phyloP scores from a whole-genome alignment of 169 alveolate genomes.

The Eimeria falciformis region DNA sequence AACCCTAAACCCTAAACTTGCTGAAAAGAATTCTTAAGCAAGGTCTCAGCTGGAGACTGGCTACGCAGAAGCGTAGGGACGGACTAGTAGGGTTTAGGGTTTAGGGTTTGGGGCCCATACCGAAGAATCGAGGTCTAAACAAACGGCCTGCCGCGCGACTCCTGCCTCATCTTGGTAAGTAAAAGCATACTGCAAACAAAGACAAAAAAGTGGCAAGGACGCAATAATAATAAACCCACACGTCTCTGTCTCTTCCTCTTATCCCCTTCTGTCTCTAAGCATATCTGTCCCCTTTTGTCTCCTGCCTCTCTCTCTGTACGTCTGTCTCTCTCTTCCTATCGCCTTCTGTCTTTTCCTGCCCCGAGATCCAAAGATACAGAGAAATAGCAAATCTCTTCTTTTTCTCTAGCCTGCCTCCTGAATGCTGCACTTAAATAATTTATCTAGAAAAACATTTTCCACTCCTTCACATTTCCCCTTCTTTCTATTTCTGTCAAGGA shows the following conservation, averaged over 20 bases:
- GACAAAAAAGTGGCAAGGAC: not conserved
- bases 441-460: not conserved
- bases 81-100: too few species aligned
- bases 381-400: too few species aligned
- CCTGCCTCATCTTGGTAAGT: conserved; percentile 7
- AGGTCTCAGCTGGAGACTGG: too few species aligned
- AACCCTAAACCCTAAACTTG: too few species aligned
- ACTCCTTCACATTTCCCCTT: not conserved
- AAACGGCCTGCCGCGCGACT: not conserved
- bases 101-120: not conserved
- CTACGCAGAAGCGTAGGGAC: too few species aligned
- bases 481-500: not conserved
- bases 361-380: too few species aligned
- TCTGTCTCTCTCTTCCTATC: not conserved
- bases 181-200: conserved; percentile 1
- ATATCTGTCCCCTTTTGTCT: not conserved
- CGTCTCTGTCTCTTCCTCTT: not conserved
- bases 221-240: not conserved
- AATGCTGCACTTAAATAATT: too few species aligned
- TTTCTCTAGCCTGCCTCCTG: not conserved
- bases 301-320: not conserved
- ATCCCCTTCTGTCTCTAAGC: not conserved
- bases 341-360: not conserved
- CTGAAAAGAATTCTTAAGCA: too few species aligned
- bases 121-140: not conserved